A percentile compares a stretch with the other conserved stretches of the same genome.
phyloP scores from a whole-genome alignment of 352 stramenopile species.

The Phytophthora brassicae region DNA sequence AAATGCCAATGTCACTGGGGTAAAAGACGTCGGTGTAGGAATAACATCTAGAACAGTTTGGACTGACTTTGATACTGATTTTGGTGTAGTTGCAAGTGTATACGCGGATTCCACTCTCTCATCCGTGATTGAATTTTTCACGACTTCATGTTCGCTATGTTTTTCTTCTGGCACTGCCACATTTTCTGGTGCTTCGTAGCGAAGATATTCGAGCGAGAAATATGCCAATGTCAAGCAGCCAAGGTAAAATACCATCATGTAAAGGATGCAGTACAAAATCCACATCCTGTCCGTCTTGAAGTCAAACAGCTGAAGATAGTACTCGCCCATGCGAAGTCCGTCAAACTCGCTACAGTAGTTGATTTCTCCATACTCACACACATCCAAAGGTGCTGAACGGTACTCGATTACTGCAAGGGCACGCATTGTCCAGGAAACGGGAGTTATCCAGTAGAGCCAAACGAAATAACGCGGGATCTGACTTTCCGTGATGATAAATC shows the following conservation, averaged over 20 bases:
- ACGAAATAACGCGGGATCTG: slow-evolving; percentile 52
- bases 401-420: slow-evolving; percentile 48
- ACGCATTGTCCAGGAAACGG: slow-evolving; percentile 48
- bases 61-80: slow-evolving; percentile 7
- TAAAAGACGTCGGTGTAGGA: slow-evolving; percentile 12
- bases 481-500: slow-evolving; percentile 53
- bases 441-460: slow-evolving; percentile 74
- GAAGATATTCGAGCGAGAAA: slow-evolving; percentile 41
- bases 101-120: slow-evolving; percentile 17
- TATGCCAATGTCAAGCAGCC: slow-evolving; percentile 34
- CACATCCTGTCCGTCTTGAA: slow-evolving; percentile 43
- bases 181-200: slow-evolving; percentile 34
- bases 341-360: slow-evolving; percentile 38
- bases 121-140: background rate
- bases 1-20: slow-evolving; percentile 26
- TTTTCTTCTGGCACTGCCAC: slow-evolving; percentile 9
- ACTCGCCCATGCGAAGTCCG: slow-evolving; percentile 34
- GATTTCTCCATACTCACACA: slow-evolving; percentile 41
- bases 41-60: slow-evolving; percentile 18
- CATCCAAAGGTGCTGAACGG: slow-evolving; percentile 28
- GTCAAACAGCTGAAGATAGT: slow-evolving; percentile 39
- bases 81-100: slow-evolving; percentile 17
- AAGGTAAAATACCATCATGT: slow-evolving; percentile 37
- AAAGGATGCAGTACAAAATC: slow-evolving; percentile 36
- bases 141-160: background rate